Conservation (phyloP, 352 stramenopile species). For the Globisporangium spiculum region DNA sequence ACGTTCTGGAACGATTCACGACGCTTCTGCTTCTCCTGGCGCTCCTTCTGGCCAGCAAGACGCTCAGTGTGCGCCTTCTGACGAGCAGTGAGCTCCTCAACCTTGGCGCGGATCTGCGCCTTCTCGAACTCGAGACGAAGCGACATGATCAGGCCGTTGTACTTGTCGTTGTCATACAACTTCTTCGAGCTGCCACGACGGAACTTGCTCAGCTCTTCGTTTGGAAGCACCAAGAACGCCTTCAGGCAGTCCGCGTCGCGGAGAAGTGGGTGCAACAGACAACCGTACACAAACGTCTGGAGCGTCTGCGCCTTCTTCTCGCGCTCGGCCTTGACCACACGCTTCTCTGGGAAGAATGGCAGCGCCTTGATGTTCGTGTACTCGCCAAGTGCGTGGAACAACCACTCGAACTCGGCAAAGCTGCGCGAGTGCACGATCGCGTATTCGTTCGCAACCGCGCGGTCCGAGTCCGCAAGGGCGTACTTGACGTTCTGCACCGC, state of each 20-base stretch:
- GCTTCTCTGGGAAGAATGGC: constrained; percentile 77
- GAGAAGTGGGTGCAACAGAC: constrained; percentile 76
- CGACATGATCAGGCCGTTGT: constrained; percentile 70
- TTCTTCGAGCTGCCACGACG: constrained; percentile 64
- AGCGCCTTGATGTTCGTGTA: constrained; percentile 80
- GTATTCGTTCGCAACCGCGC: constrained; percentile 79
- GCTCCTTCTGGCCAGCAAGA: constrained; percentile 55
- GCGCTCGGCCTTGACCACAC: constrained; percentile 41
- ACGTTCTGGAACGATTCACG: constrained; percentile 71
- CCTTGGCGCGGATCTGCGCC: constrained; percentile 77
- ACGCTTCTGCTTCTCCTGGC: constrained; percentile 63
- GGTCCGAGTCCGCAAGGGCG: constrained; percentile 51
- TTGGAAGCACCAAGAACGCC: constrained; percentile 75
- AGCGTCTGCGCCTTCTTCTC: constrained; percentile 48
- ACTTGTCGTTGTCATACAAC: constrained; percentile 81
- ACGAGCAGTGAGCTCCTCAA: constrained; percentile 60
- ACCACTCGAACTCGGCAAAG: constrained; percentile 83
- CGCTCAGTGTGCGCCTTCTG: constrained; percentile 73
- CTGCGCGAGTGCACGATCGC: constrained; percentile 61
- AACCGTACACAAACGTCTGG: constrained; percentile 80
- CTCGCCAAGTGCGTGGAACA: constrained; percentile 71
- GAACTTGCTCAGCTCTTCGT: constrained; percentile 70
- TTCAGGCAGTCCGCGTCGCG: constrained; percentile 80
- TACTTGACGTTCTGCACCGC: constrained; percentile 53
- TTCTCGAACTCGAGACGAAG: constrained; percentile 84